Base-by-base conservation (phyloP, 73 alveolate genomes). In the Tetrahymena thermophila region DNA sequence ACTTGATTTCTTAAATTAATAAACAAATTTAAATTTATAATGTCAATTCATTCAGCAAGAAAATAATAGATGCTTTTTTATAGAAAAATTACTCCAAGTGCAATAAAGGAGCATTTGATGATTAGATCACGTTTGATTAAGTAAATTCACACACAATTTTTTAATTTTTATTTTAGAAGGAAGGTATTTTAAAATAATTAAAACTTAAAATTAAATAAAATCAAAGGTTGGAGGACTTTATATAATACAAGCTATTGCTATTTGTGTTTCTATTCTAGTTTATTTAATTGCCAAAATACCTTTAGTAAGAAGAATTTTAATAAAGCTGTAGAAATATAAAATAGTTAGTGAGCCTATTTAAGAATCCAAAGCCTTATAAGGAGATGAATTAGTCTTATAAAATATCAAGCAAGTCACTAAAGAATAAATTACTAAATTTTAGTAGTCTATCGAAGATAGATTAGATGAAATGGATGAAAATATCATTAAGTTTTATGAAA, bases 391-490 rank as follows among this genome's bases (percentile, higher is more conserved):
- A 19, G 89, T 71, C 17, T 23, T 71, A 25, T 71, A 71, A 31
- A 71, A 71, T 11, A 71, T 71, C 31, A 71, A 71, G 11, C 23
- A 71, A 25, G 89, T 71, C 4, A 71, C 89, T 1, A 71, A 71
- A 23, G 35, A 71, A 28, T 71, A 71, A 31, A 71, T 71, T 31
- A 23, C 37, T 1, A 71, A 71, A 10, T 71, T 71, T 71, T 7
- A 71, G 89, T 13, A 71, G 11, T 28, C 37, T 71, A n/a, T 71
- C 0, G 89, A 71, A n/a, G 89, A 71, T 71, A 71, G 89, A n/a
- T 71, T 71, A 71, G 89, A 71, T n/a, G 89, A 71, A 71, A 71
- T 71, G 89, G 89, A 71, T 71, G 89, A 71, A 71, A 71, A 71
- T 71, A 71, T 71, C 35, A 71, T 71, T 71, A 71, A 71, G 11